phyloP scores from a whole-genome alignment of 164 flowering plant species.

The Platanus orientalis region DNA sequence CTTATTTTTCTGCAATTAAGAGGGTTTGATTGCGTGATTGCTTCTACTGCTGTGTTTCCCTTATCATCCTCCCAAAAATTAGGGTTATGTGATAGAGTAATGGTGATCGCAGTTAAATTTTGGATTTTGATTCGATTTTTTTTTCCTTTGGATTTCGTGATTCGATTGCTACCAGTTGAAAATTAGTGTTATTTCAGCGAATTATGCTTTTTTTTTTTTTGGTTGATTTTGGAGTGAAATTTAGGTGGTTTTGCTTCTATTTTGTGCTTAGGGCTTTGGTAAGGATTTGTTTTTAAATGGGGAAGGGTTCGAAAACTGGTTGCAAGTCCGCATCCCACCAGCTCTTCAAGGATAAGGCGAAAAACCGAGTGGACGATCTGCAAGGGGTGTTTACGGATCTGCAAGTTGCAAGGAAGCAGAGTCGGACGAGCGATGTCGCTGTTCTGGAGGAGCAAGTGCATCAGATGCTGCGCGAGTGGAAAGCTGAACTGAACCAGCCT shows the following conservation, averaged over 20 bases:
- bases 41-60: not conserved
- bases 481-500: constrained; percentile 87
- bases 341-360: constrained; percentile 87
- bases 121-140: not conserved
- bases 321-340: constrained; percentile 84
- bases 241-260: constrained; percentile 3
- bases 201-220: not conserved
- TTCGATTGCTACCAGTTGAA: not conserved
- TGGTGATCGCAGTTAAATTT: not conserved
- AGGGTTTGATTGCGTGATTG: not conserved
- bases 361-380: constrained; percentile 88
- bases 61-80: not conserved
- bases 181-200: not conserved
- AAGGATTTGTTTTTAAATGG: constrained; percentile 33
- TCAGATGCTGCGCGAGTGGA: constrained; percentile 98
- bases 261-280: constrained; percentile 13
- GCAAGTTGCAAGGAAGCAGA: constrained; percentile 89
- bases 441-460: constrained; percentile 93
- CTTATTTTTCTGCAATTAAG: not conserved
- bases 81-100: not conserved
- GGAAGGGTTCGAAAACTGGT: constrained; percentile 61
- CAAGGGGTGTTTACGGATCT: constrained; percentile 83
- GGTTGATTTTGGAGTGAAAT: not conserved
- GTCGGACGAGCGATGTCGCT: constrained; percentile 58
- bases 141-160: not conserved